Percentiles rank a stretch among this genome's conserved stretches.
These are phyloP conservation scores for Trichocladium uniseriatum DNA, from an alignment of 495 filamentous ascomycete species.

Conservation along the genomic window DNA sequence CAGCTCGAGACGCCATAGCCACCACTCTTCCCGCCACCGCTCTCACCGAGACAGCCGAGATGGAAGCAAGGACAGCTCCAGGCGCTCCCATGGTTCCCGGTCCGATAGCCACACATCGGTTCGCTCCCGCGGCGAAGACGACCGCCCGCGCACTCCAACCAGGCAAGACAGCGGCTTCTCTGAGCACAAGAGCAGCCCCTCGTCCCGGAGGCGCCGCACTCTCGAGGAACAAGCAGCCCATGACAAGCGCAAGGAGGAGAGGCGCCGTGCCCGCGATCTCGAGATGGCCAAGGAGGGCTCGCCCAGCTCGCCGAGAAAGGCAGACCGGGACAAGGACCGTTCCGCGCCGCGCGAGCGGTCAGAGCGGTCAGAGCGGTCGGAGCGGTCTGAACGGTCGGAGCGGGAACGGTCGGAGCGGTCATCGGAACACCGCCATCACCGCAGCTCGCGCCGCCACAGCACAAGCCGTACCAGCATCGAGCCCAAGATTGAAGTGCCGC, in stretches of 20 bases:
- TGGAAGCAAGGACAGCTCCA: conserved; percentile 27
- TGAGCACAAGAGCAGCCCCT: conserved; percentile 22
- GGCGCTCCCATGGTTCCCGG: conserved; percentile 26
- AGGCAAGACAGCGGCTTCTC: conserved; percentile 29
- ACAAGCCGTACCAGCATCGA: conserved; percentile 27
- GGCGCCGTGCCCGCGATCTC: conserved; percentile 21
- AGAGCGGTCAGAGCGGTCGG: conserved; percentile 13
- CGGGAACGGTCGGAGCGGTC: conserved; percentile 16
- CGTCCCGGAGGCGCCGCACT: conserved; percentile 28
- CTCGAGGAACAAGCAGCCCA: conserved; percentile 38
- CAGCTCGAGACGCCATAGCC: conserved; percentile 29
- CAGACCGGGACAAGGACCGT: conserved; percentile 11
- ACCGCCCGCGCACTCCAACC: conserved; percentile 25
- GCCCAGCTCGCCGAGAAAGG: conserved; percentile 13
- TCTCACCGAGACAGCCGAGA: conserved; percentile 22
- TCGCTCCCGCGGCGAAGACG: conserved; percentile 21
- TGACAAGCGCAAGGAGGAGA: conserved; percentile 34
- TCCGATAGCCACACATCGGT: conserved; percentile 27
- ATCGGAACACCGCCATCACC: conserved; percentile 20
- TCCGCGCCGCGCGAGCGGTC: conserved; percentile 7
- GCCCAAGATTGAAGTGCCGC: conserved; percentile 13
- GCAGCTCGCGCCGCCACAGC: conserved; percentile 31
- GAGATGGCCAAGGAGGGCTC: conserved; percentile 19
- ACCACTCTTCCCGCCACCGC: conserved; percentile 26
- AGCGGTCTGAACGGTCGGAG: conserved; percentile 16